phyloP scores from a whole-genome alignment of 2,329 filamentous ascomycete genomes.

The Cordyceps cateniannulata region DNA sequence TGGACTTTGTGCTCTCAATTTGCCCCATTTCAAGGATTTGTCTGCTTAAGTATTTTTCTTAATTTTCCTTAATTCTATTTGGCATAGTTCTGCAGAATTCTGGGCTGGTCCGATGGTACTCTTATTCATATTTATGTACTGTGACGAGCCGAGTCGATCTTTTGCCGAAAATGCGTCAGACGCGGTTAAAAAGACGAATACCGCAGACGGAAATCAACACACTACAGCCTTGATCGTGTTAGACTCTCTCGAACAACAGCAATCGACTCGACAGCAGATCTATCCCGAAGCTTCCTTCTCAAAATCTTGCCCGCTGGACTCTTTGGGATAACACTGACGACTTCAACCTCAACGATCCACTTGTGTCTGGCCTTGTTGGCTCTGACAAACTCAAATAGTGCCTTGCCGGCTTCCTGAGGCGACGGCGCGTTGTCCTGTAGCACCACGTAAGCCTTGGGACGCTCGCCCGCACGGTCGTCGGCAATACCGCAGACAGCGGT shows the following conservation, averaged over 20 bases:
- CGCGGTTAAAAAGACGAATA: neutral
- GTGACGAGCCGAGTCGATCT: too few relatives aligned
- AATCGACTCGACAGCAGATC: neutral
- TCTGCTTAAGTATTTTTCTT: too few relatives aligned
- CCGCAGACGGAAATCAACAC: too few relatives aligned
- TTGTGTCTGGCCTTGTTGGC: constrained; percentile 50
- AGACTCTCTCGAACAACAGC: constrained; percentile 10
- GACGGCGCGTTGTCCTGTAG: constrained; percentile 15
- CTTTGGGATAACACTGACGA: constrained; percentile 51
- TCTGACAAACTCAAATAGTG: constrained; percentile 43
- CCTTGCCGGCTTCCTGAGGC: constrained; percentile 25
- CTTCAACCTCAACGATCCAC: constrained; percentile 45
- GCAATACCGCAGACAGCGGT: constrained; percentile 47
- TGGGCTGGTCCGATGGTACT: too few relatives aligned
- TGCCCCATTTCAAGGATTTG: too few relatives aligned
- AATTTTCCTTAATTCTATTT: too few relatives aligned
- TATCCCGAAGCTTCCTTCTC: constrained; percentile 42
- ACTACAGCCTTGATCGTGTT: constrained; percentile 8
- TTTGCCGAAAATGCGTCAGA: too few relatives aligned
- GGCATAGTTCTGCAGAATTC: too few relatives aligned
- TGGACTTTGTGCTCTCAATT: too few relatives aligned
- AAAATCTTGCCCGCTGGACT: constrained; percentile 56
- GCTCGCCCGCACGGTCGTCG: constrained; percentile 50
- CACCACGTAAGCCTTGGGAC: constrained; percentile 52
- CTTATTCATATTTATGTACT: too few relatives aligned